Percentiles rank a stretch among this genome's conserved stretches.
These are phyloP conservation scores for Inonotus obliquus DNA, from an alignment of 1,284 basidiomycete genomes.

Conservation along the genomic window DNA sequence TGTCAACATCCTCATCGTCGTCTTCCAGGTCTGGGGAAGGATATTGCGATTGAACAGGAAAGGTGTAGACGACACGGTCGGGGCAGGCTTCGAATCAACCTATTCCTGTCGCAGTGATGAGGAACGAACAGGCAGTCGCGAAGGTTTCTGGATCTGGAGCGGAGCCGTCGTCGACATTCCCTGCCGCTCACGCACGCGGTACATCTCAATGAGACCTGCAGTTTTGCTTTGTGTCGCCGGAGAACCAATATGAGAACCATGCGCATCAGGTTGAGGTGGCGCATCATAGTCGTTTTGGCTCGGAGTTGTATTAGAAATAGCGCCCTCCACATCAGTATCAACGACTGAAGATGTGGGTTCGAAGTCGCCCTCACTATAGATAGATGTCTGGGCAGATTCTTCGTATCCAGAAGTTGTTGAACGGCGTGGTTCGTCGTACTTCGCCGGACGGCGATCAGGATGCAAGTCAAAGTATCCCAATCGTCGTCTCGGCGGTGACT, in stretches of 20 bases:
- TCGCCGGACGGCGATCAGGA: slow-evolving; percentile 32
- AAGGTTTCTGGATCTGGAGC: slow-evolving; percentile 15
- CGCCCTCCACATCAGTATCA: slow-evolving; percentile 14
- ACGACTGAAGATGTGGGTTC: slow-evolving; percentile 6
- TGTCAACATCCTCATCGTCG: slow-evolving; percentile 24
- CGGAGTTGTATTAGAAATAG: slow-evolving; percentile 9
- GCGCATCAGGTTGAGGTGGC: slow-evolving; percentile 1
- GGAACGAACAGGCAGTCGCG: slow-evolving; percentile 33
- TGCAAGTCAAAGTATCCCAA: slow-evolving; percentile 71
- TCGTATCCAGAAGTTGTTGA: slow-evolving; percentile 31
- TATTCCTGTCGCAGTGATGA: slow-evolving; percentile 22
- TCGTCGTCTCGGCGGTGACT: slow-evolving; percentile 27
- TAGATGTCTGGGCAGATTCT: slow-evolving; percentile 21
- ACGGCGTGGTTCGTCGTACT: neutral
- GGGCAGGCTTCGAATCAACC: neutral
- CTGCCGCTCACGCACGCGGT: slow-evolving; percentile 61
- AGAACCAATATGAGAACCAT: slow-evolving; percentile 23
- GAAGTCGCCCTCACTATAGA: slow-evolving; percentile 19
- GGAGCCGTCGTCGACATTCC: neutral
- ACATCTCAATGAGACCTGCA: slow-evolving; percentile 76
- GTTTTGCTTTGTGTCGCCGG: slow-evolving; percentile 47
- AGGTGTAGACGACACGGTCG: slow-evolving; percentile 15
- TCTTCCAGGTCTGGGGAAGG: slow-evolving; percentile 20
- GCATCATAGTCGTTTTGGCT: neutral
- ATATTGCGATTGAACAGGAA: slow-evolving; percentile 18